A percentile compares a stretch with the other conserved stretches of the same genome.
Evolutionary conservation across 2,329 filamentous ascomycete species (phyloP).

Genomic region (Clonostachys sp.): DNA sequence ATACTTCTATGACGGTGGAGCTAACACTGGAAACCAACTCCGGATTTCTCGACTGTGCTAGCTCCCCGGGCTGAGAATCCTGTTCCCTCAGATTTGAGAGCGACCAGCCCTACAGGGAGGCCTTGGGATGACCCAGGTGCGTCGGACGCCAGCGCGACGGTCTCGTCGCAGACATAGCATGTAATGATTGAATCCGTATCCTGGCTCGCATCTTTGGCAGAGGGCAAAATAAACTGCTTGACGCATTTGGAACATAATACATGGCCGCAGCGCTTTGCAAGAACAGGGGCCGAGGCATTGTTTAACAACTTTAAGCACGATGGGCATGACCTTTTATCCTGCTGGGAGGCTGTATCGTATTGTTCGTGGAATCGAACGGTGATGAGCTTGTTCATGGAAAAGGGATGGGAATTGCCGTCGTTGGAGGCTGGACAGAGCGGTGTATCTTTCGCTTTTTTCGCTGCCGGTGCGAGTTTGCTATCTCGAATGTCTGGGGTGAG

Average conservation of each 20-base stretch:
- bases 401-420: conserved; percentile 61
- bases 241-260: conserved; percentile 85
- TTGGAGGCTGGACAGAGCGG: conserved; percentile 76
- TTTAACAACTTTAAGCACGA: conserved; percentile 78
- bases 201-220: conserved; percentile 30
- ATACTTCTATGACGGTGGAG: not conserved
- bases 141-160: conserved; percentile 53
- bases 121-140: conserved; percentile 43
- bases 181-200: conserved; percentile 33
- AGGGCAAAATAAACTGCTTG: conserved; percentile 71
- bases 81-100: conserved; percentile 81
- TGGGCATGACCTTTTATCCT: conserved; percentile 60
- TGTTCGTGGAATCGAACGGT: conserved; percentile 75
- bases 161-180: conserved; percentile 85
- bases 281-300: conserved; percentile 76
- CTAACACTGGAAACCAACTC: conserved; percentile 79
- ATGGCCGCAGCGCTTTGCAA: conserved; percentile 87
- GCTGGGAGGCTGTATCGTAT: conserved; percentile 38
- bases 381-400: conserved; percentile 75
- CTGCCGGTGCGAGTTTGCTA: conserved; percentile 46
- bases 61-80: conserved; percentile 87
- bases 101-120: conserved; percentile 68
- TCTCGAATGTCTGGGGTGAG: conserved; percentile 58
- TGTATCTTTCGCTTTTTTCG: conserved; percentile 59
- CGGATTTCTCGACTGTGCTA: conserved; percentile 74